Evolutionary conservation across 805 yeast genomes (phyloP), one percentile per base, ranked within the genome.

Genomic region (Candida orba): DNA sequence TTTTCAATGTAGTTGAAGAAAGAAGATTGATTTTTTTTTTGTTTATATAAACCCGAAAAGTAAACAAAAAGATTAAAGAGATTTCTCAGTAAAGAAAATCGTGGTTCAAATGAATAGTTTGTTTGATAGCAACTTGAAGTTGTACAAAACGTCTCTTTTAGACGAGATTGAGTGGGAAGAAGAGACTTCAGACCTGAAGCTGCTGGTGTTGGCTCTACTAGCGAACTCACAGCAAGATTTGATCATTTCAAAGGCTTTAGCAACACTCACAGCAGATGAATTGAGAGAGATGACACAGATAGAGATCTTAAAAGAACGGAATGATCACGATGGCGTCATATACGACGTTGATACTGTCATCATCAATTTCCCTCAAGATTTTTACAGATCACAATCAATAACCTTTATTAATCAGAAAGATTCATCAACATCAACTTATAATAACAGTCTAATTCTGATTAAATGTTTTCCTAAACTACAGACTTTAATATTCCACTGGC

Each of bases 401-500:
- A 50, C 52, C 2, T 46, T 54, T 27, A 33, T 53, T n/a, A 34
- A 33, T 4, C 22, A 27, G 24, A 14, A 10, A 31, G 6, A 18
- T 31, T 8, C 35, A 10, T 10, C 10, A 9, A 30, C 34, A 31
- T 8, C 47, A 37, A 18, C 6, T 10, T 46, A 39, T 8, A 43
- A 31, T 42, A 52, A 45, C 8, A 36, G 38, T 10, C 49, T 48
- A 37, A 40, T 49, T 17, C 41, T 51, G 34, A 36, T 46, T 10
- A 42, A 35, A 27, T 46, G 41, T 22, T 42, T 42, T 20, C 40
- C 57, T 44, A 50, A 55, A 43, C 36, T 47, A 45, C 36, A 44
- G 34, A 40, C 38, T 35, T 36, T 60, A 41, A 25, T 62, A 20
- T 34, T 56, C 1, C 54, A 59, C 8, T 63, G 66, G 66, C 43